Percentiles rank a stretch among this genome's conserved stretches.
Conservation (phyloP, 768 basidiomycete species). For the Suillus sp. region DNA sequence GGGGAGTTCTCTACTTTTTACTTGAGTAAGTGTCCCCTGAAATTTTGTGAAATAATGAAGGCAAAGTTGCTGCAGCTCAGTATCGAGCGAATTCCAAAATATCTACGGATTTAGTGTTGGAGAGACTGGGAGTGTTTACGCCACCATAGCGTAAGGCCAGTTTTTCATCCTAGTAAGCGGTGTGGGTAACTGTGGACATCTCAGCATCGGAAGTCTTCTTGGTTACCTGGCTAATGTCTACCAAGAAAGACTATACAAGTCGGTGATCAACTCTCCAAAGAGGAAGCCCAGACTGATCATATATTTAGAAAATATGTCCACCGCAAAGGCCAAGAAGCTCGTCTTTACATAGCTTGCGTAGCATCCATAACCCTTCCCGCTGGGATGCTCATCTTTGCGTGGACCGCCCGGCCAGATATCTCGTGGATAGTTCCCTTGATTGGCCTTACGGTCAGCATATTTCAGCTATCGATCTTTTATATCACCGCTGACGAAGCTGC, state of each 20-base stretch:
- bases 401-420: slow-evolving; percentile 56
- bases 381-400: slow-evolving; percentile 75
- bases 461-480: neutral
- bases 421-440: slow-evolving; percentile 55
- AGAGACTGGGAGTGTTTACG: slow-evolving; percentile 59
- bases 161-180: neutral
- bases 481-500: neutral
- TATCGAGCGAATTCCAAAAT: slow-evolving; percentile 54
- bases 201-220: slow-evolving; percentile 56
- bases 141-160: slow-evolving; percentile 52
- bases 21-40: slow-evolving; percentile 47
- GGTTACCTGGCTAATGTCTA: slow-evolving; percentile 49
- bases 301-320: slow-evolving; percentile 32
- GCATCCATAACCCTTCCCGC: slow-evolving; percentile 55
- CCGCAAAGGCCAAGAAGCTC: slow-evolving; percentile 53
- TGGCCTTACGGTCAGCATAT: slow-evolving; percentile 27
- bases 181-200: slow-evolving; percentile 8
- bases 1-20: slow-evolving; percentile 75
- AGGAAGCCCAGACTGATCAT: slow-evolving; percentile 26
- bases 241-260: slow-evolving; percentile 56
- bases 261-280: slow-evolving; percentile 14
- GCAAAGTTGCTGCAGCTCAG: slow-evolving; percentile 42
- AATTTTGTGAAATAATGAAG: neutral
- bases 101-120: slow-evolving; percentile 64
- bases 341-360: slow-evolving; percentile 57